Percentiles rank a stretch among this genome's conserved stretches.
Evolutionary conservation across 192 early-diverging fungal species (phyloP).

Genomic region (Backusella australiensis): DNA sequence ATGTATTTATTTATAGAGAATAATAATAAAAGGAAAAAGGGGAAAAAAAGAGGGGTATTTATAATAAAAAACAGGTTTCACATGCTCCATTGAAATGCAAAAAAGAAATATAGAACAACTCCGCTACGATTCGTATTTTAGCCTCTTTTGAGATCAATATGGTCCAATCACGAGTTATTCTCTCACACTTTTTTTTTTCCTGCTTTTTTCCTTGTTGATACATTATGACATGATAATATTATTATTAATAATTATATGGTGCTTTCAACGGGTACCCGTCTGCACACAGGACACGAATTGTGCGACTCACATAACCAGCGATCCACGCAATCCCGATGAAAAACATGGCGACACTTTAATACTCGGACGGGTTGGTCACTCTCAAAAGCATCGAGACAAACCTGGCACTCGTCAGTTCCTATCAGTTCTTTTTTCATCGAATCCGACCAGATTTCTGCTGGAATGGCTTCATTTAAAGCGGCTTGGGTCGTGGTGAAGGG

Average conservation of each 20-base stretch:
- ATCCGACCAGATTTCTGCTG: constrained; percentile 11
- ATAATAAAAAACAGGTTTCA: constrained; percentile 2
- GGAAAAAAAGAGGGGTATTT: not conserved
- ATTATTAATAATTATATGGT: not conserved
- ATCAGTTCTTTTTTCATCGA: not conserved
- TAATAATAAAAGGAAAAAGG: not conserved
- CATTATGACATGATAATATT: not conserved
- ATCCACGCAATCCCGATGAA: constrained; percentile 53
- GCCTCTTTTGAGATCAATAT: not conserved
- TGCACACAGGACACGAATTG: constrained; percentile 54
- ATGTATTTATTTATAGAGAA: not conserved
- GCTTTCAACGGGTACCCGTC: constrained; percentile 38
- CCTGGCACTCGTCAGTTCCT: constrained; percentile 37
- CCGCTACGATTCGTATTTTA: not conserved
- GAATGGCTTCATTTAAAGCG: constrained; percentile 15
- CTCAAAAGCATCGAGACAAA: constrained; percentile 53
- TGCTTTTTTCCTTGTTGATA: not conserved
- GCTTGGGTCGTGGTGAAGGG: constrained; percentile 16
- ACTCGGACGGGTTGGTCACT: constrained; percentile 39
- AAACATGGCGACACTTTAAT: constrained; percentile 53
- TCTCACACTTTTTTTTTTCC: constrained; percentile 5
- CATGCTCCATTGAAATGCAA: not conserved
- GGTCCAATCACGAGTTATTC: not conserved
- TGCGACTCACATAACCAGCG: constrained; percentile 49
- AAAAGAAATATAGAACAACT: not conserved